Conservation (phyloP, 768 basidiomycete genomes). For the Mycena leptocephala region DNA sequence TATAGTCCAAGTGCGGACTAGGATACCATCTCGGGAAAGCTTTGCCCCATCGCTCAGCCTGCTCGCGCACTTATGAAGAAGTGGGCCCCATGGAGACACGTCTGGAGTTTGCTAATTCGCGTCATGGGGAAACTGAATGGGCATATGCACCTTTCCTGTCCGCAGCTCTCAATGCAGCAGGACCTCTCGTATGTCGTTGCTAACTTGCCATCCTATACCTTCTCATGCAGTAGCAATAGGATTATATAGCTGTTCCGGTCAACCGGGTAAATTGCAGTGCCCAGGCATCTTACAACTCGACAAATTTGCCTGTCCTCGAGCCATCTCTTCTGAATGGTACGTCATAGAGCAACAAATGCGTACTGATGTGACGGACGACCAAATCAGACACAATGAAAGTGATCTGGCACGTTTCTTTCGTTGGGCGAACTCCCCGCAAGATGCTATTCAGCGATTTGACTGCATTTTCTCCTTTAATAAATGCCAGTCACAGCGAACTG, state of each 20-base stretch:
- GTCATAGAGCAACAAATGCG: conserved; percentile 15
- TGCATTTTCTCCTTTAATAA: conserved; percentile 21
- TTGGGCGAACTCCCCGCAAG: conserved; percentile 23
- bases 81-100: conserved; percentile 15
- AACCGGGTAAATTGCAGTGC: conserved; percentile 22
- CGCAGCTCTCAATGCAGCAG: conserved; percentile 19
- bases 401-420: conserved; percentile 19
- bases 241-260: conserved; percentile 19
- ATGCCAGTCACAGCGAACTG: conserved; percentile 20
- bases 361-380: conserved; percentile 16
- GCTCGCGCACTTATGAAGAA: conserved; percentile 16
- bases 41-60: conserved; percentile 15
- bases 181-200: conserved; percentile 17
- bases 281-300: conserved; percentile 17
- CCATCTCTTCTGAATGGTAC: conserved; percentile 20
- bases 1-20: conserved; percentile 5
- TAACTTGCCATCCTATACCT: conserved; percentile 12
- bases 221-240: conserved; percentile 14
- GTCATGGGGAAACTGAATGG: conserved; percentile 11
- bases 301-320: conserved; percentile 20
- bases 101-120: conserved; percentile 13
- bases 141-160: conserved; percentile 22
- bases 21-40: conserved; percentile 13
- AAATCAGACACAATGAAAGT: conserved; percentile 25
- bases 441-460: conserved; percentile 23